A percentile compares a stretch with the other conserved stretches of the same genome.
Evolutionary conservation across 768 basidiomycete genomes (phyloP).

Genomic region (Phylloporus arenicola): DNA sequence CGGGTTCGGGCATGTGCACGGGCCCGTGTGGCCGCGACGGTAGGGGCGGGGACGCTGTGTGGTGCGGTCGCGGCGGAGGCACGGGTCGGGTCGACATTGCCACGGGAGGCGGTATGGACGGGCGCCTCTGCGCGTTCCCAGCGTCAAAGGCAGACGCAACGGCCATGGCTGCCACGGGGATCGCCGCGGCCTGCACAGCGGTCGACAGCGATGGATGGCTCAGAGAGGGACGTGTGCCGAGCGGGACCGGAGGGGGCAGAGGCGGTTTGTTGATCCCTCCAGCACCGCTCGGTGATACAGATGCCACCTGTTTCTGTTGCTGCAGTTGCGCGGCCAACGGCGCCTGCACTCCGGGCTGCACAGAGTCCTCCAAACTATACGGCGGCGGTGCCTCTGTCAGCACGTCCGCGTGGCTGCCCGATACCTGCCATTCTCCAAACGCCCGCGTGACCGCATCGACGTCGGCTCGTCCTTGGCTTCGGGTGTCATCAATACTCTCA

Average conservation of each 20-base stretch:
- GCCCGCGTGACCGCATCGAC: constrained; percentile 17
- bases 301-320: neutral
- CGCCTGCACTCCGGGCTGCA: neutral
- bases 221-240: constrained; percentile 8
- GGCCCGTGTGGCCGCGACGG: neutral
- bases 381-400: constrained; percentile 59
- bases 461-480: constrained; percentile 17
- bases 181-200: neutral
- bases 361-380: constrained; percentile 49
- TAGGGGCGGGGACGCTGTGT: neutral
- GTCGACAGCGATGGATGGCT: constrained; percentile 4
- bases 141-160: neutral
- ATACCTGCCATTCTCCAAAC: constrained; percentile 43
- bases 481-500: constrained; percentile 30
- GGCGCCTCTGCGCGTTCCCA: neutral
- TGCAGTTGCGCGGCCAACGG: neutral
- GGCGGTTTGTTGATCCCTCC: neutral
- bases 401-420: neutral
- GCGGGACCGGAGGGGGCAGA: neutral
- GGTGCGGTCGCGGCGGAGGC: neutral
- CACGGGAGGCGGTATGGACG: constrained; percentile 7
- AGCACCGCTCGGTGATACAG: neutral
- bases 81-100: constrained; percentile 11
- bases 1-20: neutral
- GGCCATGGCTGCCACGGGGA: neutral